Evolutionary conservation across 2,329 filamentous ascomycete species (phyloP).

Genomic region (Rhytidhysteron rufulum): DNA sequence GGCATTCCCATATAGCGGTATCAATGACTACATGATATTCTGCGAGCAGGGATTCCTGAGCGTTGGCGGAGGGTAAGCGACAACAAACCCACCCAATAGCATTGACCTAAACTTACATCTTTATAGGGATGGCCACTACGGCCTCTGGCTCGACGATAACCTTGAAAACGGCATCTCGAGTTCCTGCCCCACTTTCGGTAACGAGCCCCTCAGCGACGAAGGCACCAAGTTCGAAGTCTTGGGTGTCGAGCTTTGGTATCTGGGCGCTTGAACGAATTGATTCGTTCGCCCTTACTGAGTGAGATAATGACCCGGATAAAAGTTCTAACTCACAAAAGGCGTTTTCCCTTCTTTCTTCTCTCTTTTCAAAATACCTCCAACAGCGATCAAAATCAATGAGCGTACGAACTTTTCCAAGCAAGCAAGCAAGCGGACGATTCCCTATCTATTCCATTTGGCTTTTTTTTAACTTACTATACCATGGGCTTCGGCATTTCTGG

Average conservation of each 20-base stretch:
- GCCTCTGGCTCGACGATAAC: slow-evolving; percentile 85
- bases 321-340: neutral
- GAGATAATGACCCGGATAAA: too few species aligned
- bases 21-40: slow-evolving; percentile 96
- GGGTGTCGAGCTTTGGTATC: slow-evolving; percentile 89
- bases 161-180: slow-evolving; percentile 82
- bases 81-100: neutral
- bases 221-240: slow-evolving; percentile 88
- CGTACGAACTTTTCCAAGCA: neutral
- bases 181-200: slow-evolving; percentile 86
- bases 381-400: neutral
- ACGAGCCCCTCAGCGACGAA: slow-evolving; percentile 88
- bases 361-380: neutral
- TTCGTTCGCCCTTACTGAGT: too few species aligned
- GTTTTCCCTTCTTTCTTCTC: too few species aligned
- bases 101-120: neutral
- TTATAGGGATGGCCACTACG: slow-evolving; percentile 73
- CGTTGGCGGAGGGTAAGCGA: slow-evolving; percentile 68
- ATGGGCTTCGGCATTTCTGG: too few species aligned
- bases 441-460: too few species aligned
- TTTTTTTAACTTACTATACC: too few species aligned
- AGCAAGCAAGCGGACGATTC: neutral
- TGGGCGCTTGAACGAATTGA: slow-evolving; percentile 52
- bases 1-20: slow-evolving; percentile 90
- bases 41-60: slow-evolving; percentile 83